Base-by-base conservation (phyloP, 345 rosid species). In the Crucihimalaya himalaica region DNA sequence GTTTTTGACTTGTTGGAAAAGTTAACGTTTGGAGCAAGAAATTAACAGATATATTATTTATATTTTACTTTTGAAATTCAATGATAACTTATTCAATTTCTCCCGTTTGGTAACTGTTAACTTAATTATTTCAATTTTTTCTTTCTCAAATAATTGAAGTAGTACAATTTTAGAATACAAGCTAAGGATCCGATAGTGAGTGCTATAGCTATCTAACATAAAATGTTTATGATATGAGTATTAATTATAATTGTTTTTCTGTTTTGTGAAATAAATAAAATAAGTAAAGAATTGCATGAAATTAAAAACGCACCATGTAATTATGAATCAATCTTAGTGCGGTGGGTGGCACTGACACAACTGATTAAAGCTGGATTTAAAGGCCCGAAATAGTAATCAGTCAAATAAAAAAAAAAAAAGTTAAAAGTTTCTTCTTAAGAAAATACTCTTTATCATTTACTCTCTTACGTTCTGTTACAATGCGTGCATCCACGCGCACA, bases 241-340 rank as follows among this genome's bases (percentile, higher is more conserved):
- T 15, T 37, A 37, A 37, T 9, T 37, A 5, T 11, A 37, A 11
- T 37, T 31, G 34, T 6, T 6, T 6, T 31, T 31, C 6, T n/a
- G 20, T 27, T 48, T 10, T 48, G 4, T 31, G 34, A 31, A 31
- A 1, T 31, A 31, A 1, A 6, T 31, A 2, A 51, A 56, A 16
- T 11, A 11, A 53, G 34, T 1, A 45, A 45, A 29, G 3, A 16
- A 32, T 2, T 12, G 68, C 40, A 45, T 12, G 2, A 46, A 54
- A 55, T 19, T 63, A 53, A 37, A 76, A 77, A 70, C 66, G 67
- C 72, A 77, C 46, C 55, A 63, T 65, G 74, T 78, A 75, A 84
- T 79, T 77, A 88, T 83, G 84, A 80, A 82, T 75, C 87, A 87
- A 86, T 86, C 83, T 83, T 63, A 87, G 93, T 89, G 93, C 88